Evolutionary conservation across 164 flowering plant genomes (phyloP), one percentile per base, ranked within the genome.

Genomic region (Amborella trichopoda): DNA sequence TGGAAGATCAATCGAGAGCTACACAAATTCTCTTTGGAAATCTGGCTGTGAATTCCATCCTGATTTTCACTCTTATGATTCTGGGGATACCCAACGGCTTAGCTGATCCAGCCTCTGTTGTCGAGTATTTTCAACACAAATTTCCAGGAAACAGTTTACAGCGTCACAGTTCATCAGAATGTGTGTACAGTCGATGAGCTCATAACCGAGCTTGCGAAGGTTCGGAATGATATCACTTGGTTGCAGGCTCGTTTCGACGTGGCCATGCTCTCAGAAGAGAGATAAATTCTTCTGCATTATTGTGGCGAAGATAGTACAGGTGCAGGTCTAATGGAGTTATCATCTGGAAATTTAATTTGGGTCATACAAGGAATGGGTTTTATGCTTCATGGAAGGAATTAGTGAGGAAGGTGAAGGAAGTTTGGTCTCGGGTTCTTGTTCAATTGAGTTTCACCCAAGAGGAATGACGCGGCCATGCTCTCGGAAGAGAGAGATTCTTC

Each of bases 121-220:
- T 70, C 48, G 95, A 85, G 61, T 93, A 84, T 66, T 82, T 93
- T 58, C 75, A 74, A 44, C 68, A 79, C 55, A 81, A 59, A 59
- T 88, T 88, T 63, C 99, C 99, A 0, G 99, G 96, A 17, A 88
- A 88, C n/a, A 72, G 76, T 93, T 59, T 88, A 75, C 61, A 73
- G 52, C 68, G 81, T 93, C 28, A 58, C 88, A 39, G 65, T 78
- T 52, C 99, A 96, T 0, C 77, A 84, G 87, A 90, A 93, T 78
- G 72, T 93, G 66, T 80, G 89, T 52, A 75, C 95, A 27, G 67
- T 93, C 73, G 95, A 88, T 62, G 91, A 76, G 58, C 69, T 83
- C 52, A 83, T 82, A 0, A 49, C 68, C 9, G 89, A 79, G 5
- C 63, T 93, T 64, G 75, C 81, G 27, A 69, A 67, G 46, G 94